phyloP scores from a whole-genome alignment of 805 yeast species.

The Naumovozyma baii region DNA sequence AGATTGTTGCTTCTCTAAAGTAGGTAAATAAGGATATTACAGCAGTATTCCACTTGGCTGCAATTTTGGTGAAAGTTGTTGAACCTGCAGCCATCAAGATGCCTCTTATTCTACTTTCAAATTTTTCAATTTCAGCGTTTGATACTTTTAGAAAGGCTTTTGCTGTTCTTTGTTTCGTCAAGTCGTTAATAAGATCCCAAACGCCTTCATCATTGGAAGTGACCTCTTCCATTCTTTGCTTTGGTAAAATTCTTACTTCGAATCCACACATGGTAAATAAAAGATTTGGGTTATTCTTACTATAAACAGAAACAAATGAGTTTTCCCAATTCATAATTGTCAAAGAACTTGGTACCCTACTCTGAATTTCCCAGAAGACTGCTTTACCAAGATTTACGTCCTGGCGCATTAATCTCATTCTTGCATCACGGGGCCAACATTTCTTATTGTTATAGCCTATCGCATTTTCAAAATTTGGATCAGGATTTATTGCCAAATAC shows the following conservation, averaged over 20 bases:
- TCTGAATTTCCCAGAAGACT: constrained; percentile 78
- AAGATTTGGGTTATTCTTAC: constrained; percentile 81
- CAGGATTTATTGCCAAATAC: constrained; percentile 75
- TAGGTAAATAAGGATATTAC: constrained; percentile 78
- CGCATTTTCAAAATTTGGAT: constrained; percentile 80
- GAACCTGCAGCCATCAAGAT: constrained; percentile 93
- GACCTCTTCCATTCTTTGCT: constrained; percentile 45
- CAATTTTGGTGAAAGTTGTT: constrained; percentile 87
- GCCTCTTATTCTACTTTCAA: constrained; percentile 77
- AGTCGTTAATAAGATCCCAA: constrained; percentile 73
- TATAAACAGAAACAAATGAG: constrained; percentile 78
- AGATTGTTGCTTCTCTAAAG: constrained; percentile 84
- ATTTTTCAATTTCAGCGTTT: constrained; percentile 65
- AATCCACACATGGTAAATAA: constrained; percentile 90
- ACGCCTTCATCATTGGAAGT: constrained; percentile 66
- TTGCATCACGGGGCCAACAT: constrained; percentile 90
- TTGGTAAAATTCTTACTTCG: constrained; percentile 83
- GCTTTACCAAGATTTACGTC: constrained; percentile 93
- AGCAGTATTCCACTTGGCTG: constrained; percentile 93
- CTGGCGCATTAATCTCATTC: constrained; percentile 83
- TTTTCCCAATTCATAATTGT: constrained; percentile 71
- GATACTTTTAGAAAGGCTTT: constrained; percentile 80
- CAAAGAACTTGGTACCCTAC: constrained; percentile 68
- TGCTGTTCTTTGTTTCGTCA: constrained; percentile 77
- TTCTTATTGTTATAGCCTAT: constrained; percentile 79